Evolutionary conservation across 2,329 filamentous ascomycete species (phyloP), one percentile per base, ranked within the genome.

Genomic region (Paecilomyces variotii): DNA sequence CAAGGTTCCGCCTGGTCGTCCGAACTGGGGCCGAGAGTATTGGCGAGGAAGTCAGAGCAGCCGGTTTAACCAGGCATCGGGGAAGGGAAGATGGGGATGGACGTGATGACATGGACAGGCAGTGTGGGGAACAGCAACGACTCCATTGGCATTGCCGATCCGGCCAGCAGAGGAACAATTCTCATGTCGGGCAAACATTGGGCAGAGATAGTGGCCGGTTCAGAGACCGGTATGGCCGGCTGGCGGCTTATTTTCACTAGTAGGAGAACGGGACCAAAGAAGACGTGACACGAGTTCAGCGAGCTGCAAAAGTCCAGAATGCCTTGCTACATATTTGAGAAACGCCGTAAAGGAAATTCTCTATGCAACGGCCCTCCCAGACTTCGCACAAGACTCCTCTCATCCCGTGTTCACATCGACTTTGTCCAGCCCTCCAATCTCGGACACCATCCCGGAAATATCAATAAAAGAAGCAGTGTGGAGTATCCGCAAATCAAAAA

Each of bases 311-410:
- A 60, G 56, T 57, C 56, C 58, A 61, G 62, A 56, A 59, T 64
- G 60, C 58, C 59, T 62, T 64, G 58, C 63, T 66, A 67, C 61
- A 62, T 63, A 58, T 60, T 59, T 60, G 60, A 53, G 54, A 67
- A 62, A 62, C 61, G 63, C 55, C 62, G 61, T 56, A 58, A 64
- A 56, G 55, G 39, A 60, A 63, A 60, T 60, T 56, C 62, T 56
- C 62, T 58, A 63, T 62, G 57, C 59, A 58, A 59, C 62, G 60
- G 57, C 50, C 60, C 57, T 60, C 57, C 55, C 57, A 55, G 57
- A 59, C 60, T 56, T 58, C 60, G 58, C 61, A 52, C 61, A 39
- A 59, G 55, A 60, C 55, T 59, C 60, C 60, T 56, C 54, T 62
- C 49, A 61, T 58, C 55, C 56, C 59, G 62, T 55, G 64, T 61